Evolutionary conservation across 805 yeast species (phyloP), one percentile per base, ranked within the genome.

Genomic region (Ogataea corticis): DNA sequence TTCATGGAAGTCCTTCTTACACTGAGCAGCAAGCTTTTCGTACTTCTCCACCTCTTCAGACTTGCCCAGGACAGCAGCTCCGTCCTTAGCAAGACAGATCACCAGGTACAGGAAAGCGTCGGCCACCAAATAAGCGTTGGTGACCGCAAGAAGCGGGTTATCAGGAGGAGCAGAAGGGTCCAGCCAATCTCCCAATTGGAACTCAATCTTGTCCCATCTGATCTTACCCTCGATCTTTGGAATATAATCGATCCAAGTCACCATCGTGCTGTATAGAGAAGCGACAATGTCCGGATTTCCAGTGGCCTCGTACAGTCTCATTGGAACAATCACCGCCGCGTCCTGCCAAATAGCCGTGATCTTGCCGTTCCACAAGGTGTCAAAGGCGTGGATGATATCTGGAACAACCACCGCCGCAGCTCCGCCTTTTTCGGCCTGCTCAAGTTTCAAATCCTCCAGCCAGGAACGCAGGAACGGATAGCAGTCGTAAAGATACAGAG

Each of bases 181-280:
- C 21, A 56, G 43, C 61, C 61, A 56, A 29, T 56, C 58, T 16
- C 67, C 75, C 41, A 72, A 37, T 36, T 56, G 61, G 14, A 46
- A 35, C 3, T 30, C 66, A n/a, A 41, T 33, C 15, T 47, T 33
- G 16, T 27, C 42, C 53, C 53, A 49, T 15, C 52, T 28, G 12
- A 51, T 28, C 29, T 52, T 51, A 4, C 53, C 56, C 11, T 39
- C 39, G 18, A 48, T 36, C 23, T 48, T 52, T 3, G 56, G 56
- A 10, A 52, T 45, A 32, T 37, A 45, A 17, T 52, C 45, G 41
- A 50, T 35, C 56, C 56, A 52, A 3, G 42, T 32, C 19, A 27
- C 32, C 49, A 50, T 50, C 32, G 54, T 50, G 14, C 45, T 37
- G 34, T 40, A 52, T 23, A 51, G 49, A 3, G 25, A 18, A 16